These are phyloP conservation scores for Xylaria longipes DNA, from an alignment of 495 filamentous ascomycete genomes.

Conservation along the genomic window DNA sequence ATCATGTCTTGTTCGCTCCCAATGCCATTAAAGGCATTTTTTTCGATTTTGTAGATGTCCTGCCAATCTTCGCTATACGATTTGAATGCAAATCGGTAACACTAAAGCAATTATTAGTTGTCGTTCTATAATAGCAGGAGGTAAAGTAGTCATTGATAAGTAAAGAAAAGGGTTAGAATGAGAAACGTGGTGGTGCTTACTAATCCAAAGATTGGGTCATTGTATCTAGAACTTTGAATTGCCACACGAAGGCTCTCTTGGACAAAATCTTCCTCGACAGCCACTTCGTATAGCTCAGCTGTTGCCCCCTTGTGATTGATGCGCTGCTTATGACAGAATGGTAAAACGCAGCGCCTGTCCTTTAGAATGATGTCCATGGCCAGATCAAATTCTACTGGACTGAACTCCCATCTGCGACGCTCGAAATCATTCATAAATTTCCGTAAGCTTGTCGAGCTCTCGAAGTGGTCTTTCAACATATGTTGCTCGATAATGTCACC, in stretches of 20 bases:
- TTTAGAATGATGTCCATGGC: not conserved
- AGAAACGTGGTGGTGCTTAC: not conserved
- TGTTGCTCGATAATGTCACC: not conserved
- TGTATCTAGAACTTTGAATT: not conserved
- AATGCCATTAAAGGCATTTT: not conserved
- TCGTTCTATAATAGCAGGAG: not conserved
- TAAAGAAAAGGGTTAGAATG: not conserved
- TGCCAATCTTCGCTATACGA: not conserved
- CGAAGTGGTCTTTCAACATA: not conserved
- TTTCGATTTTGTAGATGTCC: not conserved
- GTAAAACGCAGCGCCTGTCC: slow-evolving; percentile 25
- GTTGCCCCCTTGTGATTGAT: slow-evolving; percentile 42
- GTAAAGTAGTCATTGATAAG: not conserved
- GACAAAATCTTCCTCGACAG: slow-evolving; percentile 42
- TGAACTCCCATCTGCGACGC: not conserved
- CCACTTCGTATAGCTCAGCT: slow-evolving; percentile 42
- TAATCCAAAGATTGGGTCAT: not conserved
- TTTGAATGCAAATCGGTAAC: slow-evolving; percentile 1
- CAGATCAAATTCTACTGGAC: not conserved
- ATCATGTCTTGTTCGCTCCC: not conserved
- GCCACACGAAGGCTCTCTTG: slow-evolving; percentile 47
- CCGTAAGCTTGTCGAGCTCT: not conserved
- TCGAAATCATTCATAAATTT: not conserved
- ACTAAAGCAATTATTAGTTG: not conserved
- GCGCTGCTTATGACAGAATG: slow-evolving; percentile 36